Evolutionary conservation across 352 stramenopile species (phyloP), one percentile per base, ranked within the genome.

Genomic region (Phytophthora agathidicida): DNA sequence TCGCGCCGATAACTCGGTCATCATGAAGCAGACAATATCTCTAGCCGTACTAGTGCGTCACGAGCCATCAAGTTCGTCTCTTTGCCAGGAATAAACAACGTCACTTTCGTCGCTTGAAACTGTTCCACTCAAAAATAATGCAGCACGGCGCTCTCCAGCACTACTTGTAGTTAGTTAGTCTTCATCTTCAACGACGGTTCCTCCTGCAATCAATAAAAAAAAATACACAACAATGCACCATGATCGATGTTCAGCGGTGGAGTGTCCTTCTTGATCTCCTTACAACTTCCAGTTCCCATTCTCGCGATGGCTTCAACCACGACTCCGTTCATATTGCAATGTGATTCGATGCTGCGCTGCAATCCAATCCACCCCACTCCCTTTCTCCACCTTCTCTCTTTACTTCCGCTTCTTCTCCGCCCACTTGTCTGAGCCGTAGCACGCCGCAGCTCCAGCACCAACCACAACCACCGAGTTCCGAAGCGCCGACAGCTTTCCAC

Each of bases 401-500:
- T 71, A 82, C 65, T 79, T 79, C 37, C 55, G 46, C 45, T 80
- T 77, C 50, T 79, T 79, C 65, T 83, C 73, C 3, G 57, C 65
- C 64, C 76, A 75, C 62, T 84, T 87, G 67, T 93, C 80, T 24
- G 54, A 69, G 37, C 78, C 72, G 66, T 93, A 91, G 22, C 77
- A 83, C 7, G 63, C 59, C 8, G 67, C 75, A 10, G 79, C 81
- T 14, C 79, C 79, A 10, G 60, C 64, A 19, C 83, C 77, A 24
- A 91, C 77, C 0, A 66, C 80, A n/a, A 93, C 51, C 41, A 86
- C 65, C 37, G 83, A 81, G 64, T 91, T 91, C 36, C 80, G 79
- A 41, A 69, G 55, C 3, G 83, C 83, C 13, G 66, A 68, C 35
- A 68, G 63, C 74, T 93, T 93, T 46, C 83, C 83, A 16, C 80